These are phyloP conservation scores for Thuidium tamariscinum DNA, from an alignment of 225 moss, liverwort and hornwort genomes.

Conservation along the genomic window DNA sequence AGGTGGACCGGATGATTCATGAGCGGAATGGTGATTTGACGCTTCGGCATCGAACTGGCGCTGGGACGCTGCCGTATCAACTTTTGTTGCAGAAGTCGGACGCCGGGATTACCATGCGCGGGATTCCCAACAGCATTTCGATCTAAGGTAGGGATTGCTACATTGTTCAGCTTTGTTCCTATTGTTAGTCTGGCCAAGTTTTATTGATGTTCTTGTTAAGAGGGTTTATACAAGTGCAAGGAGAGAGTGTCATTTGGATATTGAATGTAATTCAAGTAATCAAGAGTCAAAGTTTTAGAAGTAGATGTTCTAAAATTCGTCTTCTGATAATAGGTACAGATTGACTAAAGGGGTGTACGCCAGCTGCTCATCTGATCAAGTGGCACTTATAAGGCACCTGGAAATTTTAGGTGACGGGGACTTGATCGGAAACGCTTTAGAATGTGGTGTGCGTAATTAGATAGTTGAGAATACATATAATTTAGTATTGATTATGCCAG, in stretches of 20 bases:
- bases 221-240: neutral
- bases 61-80: constrained; percentile 64
- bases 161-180: neutral
- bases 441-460: neutral
- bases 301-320: neutral
- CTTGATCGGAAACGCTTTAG: neutral
- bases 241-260: neutral
- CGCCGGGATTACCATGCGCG: constrained; percentile 67
- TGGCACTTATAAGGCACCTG: neutral
- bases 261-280: neutral
- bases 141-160: constrained; percentile 13
- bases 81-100: constrained; percentile 54
- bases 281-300: neutral
- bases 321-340: neutral
- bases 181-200: neutral
- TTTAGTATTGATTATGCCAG: neutral
- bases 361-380: neutral
- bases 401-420: neutral
- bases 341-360: neutral
- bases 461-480: neutral
- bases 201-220: neutral
- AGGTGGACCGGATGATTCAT: constrained; percentile 28
- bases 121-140: constrained; percentile 83
- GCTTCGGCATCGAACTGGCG: constrained; percentile 55
- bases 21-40: constrained; percentile 26